These are phyloP conservation scores for Porcisia hertigi DNA, from an alignment of 208 protist genomes.

Conservation along the genomic window DNA sequence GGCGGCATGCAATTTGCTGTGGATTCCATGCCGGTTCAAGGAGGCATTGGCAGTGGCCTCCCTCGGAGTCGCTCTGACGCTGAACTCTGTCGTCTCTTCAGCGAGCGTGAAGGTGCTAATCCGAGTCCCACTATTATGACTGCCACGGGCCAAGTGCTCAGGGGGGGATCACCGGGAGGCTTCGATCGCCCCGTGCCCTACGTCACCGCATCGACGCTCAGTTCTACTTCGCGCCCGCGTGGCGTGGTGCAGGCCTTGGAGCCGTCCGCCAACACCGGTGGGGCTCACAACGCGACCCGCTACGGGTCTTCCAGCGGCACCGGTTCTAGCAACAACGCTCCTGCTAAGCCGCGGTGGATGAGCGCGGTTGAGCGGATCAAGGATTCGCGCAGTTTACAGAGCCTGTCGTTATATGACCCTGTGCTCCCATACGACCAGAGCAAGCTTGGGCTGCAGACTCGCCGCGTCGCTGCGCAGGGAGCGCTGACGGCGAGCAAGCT, in stretches of 20 bases:
- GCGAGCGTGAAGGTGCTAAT: constrained; percentile 9
- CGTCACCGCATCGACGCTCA: background rate
- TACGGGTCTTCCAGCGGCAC: constrained; percentile 7
- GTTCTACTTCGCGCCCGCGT: constrained; percentile 15
- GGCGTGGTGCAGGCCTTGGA: constrained; percentile 28
- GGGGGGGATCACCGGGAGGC: background rate
- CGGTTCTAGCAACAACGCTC: background rate
- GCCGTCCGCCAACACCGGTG: constrained; percentile 17
- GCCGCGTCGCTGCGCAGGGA: constrained; percentile 42
- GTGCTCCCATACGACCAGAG: constrained; percentile 57
- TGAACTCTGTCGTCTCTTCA: constrained; percentile 27
- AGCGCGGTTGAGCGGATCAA: constrained; percentile 58
- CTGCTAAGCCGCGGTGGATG: constrained; percentile 44
- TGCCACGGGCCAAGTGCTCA: background rate
- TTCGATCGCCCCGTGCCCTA: background rate
- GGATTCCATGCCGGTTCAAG: background rate
- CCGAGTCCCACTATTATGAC: background rate
- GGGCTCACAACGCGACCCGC: constrained; percentile 18
- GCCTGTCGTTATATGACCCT: constrained; percentile 22
- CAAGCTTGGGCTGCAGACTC: constrained; percentile 40
- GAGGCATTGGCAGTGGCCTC: constrained; percentile 8
- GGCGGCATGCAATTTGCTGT: background rate
- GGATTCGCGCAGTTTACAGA: constrained; percentile 11
- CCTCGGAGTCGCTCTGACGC: constrained; percentile 18
- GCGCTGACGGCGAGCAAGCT: constrained; percentile 54